These are phyloP conservation scores for Diaporthe nobilis DNA, from an alignment of 2,329 filamentous ascomycete genomes.

Conservation along the genomic window DNA sequence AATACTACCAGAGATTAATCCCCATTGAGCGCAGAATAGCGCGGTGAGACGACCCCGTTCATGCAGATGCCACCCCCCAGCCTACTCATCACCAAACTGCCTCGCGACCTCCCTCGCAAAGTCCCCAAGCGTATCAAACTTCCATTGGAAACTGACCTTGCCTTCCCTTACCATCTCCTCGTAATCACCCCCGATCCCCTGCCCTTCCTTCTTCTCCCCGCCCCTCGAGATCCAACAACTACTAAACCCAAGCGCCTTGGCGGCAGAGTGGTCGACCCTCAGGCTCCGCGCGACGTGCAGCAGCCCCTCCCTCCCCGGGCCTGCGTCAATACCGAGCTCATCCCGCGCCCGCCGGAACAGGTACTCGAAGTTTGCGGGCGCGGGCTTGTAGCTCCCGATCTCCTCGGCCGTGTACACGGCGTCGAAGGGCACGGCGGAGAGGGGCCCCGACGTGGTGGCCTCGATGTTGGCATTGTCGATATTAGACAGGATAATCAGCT, in stretches of 20 bases:
- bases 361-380: slow-evolving; percentile 74
- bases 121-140: slow-evolving; percentile 55
- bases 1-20: not conserved
- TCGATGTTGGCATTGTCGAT: slow-evolving; percentile 63
- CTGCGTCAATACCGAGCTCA: slow-evolving; percentile 66
- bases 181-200: slow-evolving; percentile 42
- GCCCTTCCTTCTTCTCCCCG: slow-evolving; percentile 51
- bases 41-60: not conserved
- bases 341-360: slow-evolving; percentile 67
- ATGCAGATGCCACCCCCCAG: not conserved
- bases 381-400: slow-evolving; percentile 80
- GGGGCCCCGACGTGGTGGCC: slow-evolving; percentile 49
- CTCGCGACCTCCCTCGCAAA: slow-evolving; percentile 58
- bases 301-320: slow-evolving; percentile 62
- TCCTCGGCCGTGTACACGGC: slow-evolving; percentile 78
- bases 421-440: slow-evolving; percentile 70
- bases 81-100: slow-evolving; percentile 49
- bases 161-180: slow-evolving; percentile 46
- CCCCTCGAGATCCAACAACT: slow-evolving; percentile 76
- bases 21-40: not conserved
- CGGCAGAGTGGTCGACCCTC: slow-evolving; percentile 76
- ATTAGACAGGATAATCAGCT: slow-evolving; percentile 73
- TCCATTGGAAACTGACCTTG: slow-evolving; percentile 53
- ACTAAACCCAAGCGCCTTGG: slow-evolving; percentile 70
- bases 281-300: slow-evolving; percentile 79